phyloP scores from a whole-genome alignment of 805 yeast species.

The Pichia pseudocactophila region DNA sequence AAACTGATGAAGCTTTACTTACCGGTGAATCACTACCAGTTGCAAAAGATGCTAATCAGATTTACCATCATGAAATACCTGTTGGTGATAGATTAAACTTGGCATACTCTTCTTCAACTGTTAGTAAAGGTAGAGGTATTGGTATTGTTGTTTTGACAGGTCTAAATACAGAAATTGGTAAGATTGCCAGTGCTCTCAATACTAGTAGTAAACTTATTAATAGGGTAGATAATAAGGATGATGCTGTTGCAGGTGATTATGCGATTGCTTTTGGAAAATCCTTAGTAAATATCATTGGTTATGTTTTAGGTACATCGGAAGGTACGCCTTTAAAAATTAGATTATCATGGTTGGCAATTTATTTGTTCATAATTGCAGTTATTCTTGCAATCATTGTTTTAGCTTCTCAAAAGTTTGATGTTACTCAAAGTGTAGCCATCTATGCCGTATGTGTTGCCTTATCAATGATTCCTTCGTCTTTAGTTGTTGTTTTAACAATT shows the following conservation, averaged over 20 bases:
- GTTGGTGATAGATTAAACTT: conserved; percentile 69
- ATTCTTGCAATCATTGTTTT: conserved; percentile 76
- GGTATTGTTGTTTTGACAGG: conserved; percentile 68
- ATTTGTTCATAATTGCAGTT: conserved; percentile 70
- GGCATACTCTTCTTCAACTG: conserved; percentile 62
- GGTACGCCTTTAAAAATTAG: conserved; percentile 81
- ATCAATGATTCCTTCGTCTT: conserved; percentile 75
- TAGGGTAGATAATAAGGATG: conserved; percentile 34
- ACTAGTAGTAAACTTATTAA: conserved; percentile 33
- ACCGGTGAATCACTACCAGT: conserved; percentile 86
- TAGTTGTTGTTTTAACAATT: conserved; percentile 73
- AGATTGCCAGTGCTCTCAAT: conserved; percentile 53
- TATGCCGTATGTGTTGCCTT: conserved; percentile 82
- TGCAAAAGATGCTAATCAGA: conserved; percentile 38
- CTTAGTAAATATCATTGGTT: conserved; percentile 47
- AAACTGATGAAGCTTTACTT: conserved; percentile 76
- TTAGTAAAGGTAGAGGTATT: conserved; percentile 65
- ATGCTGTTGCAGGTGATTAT: conserved; percentile 39
- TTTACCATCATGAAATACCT: conserved; percentile 37
- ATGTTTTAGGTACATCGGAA: conserved; percentile 61
- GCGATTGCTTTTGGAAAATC: conserved; percentile 39
- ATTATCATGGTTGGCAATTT: conserved; percentile 67
- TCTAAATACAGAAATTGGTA: conserved; percentile 63
- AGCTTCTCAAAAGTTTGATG: conserved; percentile 72
- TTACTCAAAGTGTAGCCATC: conserved; percentile 73